Evolutionary conservation across 495 filamentous ascomycete species (phyloP), one percentile per base, ranked within the genome.

Genomic region (Lasiosphaeriaceae sp.): DNA sequence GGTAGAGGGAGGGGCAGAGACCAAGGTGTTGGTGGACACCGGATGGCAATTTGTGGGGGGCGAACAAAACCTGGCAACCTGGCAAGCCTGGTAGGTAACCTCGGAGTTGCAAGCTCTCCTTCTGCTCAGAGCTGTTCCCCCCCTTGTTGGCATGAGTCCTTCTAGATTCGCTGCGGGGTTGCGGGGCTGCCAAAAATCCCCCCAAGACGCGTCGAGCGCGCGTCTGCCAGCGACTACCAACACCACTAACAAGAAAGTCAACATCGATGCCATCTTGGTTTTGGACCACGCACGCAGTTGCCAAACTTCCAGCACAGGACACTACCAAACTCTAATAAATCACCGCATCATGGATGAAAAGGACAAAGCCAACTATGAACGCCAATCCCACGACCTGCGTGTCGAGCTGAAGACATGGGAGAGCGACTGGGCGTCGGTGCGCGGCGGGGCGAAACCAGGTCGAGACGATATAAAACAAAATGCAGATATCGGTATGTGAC

Each of bases 331-430:
- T 31, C 14, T 43, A 43, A 4, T n/a, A 6, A 11, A 11, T 45
- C n/a, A 12, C 26, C 26, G n/a, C 44, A 71, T 60, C 2, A 80
- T 83, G 80, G 74, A 80, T 41, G 68, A 70, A 3, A 59, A 64
- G 41, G 58, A 70, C 29, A 68, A 60, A 58, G 65, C 62, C 17
- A 57, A 63, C 54, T 76, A 78, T 35, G 76, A 77, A 44, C 62
- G 59, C 2, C 69, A 70, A 31, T 77, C 73, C 1, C 71, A 75
- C 46, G 57, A 73, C 46, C 71, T 96, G 21, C 86, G 90, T 3
- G 74, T 76, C 11, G 89, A 96, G 58, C 73, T 98, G 29, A 98
- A 97, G 70, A 71, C 78, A 66, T 98, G 91, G 87, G 93, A 98
- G 71, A 83, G 81, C 61, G 73, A 80, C 6, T 97, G 94, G 76